These are phyloP conservation scores for Nitzschia palea DNA, from an alignment of 108 stramenopile genomes.

Conservation along the genomic window DNA sequence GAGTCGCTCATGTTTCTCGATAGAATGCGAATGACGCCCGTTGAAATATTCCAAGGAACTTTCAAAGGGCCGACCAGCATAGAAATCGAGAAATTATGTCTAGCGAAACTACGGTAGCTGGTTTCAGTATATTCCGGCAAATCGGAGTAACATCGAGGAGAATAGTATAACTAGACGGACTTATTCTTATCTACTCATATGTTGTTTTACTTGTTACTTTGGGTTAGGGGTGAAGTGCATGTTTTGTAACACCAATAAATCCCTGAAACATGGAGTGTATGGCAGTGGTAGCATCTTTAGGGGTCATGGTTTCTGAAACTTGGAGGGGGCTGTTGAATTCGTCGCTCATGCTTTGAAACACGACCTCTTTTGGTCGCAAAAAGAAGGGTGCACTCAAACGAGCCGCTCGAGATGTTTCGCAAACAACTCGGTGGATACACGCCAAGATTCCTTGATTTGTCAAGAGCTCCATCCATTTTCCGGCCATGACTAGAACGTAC, in stretches of 20 bases:
- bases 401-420: conserved; percentile 19
- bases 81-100: no score
- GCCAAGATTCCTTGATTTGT: conserved; percentile 10
- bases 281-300: background rate
- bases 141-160: no score
- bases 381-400: conserved; percentile 43
- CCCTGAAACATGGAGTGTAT: conserved; percentile 2
- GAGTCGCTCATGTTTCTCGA: no score
- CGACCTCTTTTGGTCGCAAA: conserved; percentile 15
- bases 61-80: no score
- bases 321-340: conserved; percentile 3
- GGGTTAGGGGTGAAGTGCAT: no score
- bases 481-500: conserved; percentile 35
- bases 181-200: no score
- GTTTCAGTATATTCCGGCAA: no score
- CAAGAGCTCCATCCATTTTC: conserved; percentile 38
- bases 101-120: no score
- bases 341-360: conserved; percentile 5
- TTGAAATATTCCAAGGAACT: no score
- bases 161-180: no score
- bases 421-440: conserved; percentile 33
- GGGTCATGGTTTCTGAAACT: background rate
- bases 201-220: no score
- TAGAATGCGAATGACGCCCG: no score
- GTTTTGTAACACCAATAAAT: background rate